These are phyloP conservation scores for Carex cristatella DNA, from an alignment of 176 grass and related monocot species.

Conservation along the genomic window DNA sequence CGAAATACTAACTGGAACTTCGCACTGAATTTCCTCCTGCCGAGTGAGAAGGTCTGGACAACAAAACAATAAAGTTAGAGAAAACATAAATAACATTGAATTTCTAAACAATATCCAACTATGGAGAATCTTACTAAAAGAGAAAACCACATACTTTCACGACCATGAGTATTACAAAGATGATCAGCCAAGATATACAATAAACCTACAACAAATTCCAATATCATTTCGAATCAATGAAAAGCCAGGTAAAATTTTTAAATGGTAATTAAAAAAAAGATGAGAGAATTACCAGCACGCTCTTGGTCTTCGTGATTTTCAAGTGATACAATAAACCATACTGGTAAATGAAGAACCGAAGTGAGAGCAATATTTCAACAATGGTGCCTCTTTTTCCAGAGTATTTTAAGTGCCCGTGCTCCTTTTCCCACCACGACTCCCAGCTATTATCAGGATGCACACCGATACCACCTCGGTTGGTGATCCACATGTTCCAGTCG, in stretches of 20 bases:
- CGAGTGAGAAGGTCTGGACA: constrained; percentile 63
- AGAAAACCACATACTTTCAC: constrained; percentile 61
- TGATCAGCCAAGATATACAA: constrained; percentile 81
- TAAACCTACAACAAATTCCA: constrained; percentile 57
- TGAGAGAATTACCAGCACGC: constrained; percentile 65
- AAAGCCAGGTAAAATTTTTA: background rate
- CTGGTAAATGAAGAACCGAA: constrained; percentile 94
- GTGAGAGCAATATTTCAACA: constrained; percentile 71
- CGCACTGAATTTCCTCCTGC: constrained; percentile 76
- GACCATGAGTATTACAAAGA: constrained; percentile 63
- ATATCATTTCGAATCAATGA: background rate
- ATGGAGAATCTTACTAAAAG: background rate
- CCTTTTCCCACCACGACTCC: constrained; percentile 99
- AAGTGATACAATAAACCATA: constrained; percentile 97
- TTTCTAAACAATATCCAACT: constrained; percentile 1
- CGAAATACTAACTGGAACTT: constrained; percentile 92
- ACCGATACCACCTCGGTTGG: constrained; percentile 86
- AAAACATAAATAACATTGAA: background rate
- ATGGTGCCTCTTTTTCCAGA: constrained; percentile 83
- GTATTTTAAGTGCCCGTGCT: constrained; percentile 78
- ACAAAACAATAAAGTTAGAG: constrained; percentile 10
- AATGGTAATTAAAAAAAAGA: background rate
- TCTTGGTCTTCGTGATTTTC: constrained; percentile 64
- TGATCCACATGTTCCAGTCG: constrained; percentile 99
- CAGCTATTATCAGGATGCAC: constrained; percentile 78